Conservation (phyloP, 1,284 basidiomycete species). For the Papiliotrema flavescens region DNA sequence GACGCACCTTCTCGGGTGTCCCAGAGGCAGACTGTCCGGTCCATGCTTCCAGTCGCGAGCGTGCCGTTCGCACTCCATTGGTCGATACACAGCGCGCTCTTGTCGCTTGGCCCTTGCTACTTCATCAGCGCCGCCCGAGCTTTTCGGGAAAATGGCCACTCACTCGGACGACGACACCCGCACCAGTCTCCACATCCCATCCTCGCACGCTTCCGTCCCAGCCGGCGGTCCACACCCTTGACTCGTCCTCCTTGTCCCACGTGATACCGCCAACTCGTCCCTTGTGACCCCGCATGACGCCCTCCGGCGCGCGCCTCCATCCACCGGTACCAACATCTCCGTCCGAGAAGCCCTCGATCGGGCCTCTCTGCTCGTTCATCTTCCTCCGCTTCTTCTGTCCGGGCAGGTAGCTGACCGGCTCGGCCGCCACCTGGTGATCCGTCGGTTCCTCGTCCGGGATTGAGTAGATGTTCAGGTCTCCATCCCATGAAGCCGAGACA, state of each 20-base stretch:
- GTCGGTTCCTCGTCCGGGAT: slow-evolving; percentile 38
- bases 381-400: slow-evolving; percentile 60
- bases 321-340: slow-evolving; percentile 40
- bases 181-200: slow-evolving; percentile 51
- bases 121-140: neutral
- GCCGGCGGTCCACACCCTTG: slow-evolving; percentile 45
- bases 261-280: slow-evolving; percentile 42
- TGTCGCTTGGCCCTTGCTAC: slow-evolving; percentile 50
- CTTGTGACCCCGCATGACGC: slow-evolving; percentile 42
- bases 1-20: slow-evolving; percentile 50
- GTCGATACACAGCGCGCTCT: slow-evolving; percentile 50
- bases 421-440: slow-evolving; percentile 46
- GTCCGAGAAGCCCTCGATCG: slow-evolving; percentile 50
- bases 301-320: slow-evolving; percentile 45
- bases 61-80: slow-evolving; percentile 47
- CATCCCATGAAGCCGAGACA: slow-evolving; percentile 75
- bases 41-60: slow-evolving; percentile 53
- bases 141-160: slow-evolving; percentile 8
- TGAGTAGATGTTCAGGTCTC: slow-evolving; percentile 66
- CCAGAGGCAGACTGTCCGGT: slow-evolving; percentile 53
- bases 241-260: slow-evolving; percentile 39
- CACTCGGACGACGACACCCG: slow-evolving; percentile 46
- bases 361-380: slow-evolving; percentile 47
- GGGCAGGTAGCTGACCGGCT: slow-evolving; percentile 44
- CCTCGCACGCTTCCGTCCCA: slow-evolving; percentile 53